Evolutionary conservation across 2,329 filamentous ascomycete genomes (phyloP).

Genomic region (Cucurbitaria berberidis): DNA sequence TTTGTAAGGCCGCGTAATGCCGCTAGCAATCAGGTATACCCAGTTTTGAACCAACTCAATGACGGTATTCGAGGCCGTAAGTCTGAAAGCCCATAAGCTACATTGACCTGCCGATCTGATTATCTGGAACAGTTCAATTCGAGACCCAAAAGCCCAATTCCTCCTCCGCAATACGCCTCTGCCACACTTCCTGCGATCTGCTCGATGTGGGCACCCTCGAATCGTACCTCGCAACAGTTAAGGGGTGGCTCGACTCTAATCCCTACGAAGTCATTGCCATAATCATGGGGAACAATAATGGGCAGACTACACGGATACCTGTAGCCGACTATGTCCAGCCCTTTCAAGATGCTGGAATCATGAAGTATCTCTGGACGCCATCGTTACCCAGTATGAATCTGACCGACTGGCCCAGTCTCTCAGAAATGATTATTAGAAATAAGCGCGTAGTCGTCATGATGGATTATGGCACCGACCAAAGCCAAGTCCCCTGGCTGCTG

Average conservation of each 20-base stretch:
- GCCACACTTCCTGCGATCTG: slow-evolving; percentile 82
- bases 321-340: slow-evolving; percentile 69
- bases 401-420: slow-evolving; percentile 83
- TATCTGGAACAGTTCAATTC: slow-evolving; percentile 60
- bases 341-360: slow-evolving; percentile 74
- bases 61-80: slow-evolving; percentile 47
- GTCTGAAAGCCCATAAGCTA: background rate
- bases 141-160: slow-evolving; percentile 63
- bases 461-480: slow-evolving; percentile 69
- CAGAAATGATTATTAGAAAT: slow-evolving; percentile 56
- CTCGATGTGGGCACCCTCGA: slow-evolving; percentile 81
- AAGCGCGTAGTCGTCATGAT: slow-evolving; percentile 45
- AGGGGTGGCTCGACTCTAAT: slow-evolving; percentile 73
- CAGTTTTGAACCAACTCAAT: slow-evolving; percentile 39
- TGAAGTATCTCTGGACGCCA: slow-evolving; percentile 75
- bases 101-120: slow-evolving; percentile 1
- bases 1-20: slow-evolving; percentile 39
- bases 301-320: slow-evolving; percentile 58
- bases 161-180: slow-evolving; percentile 68
- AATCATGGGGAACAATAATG: slow-evolving; percentile 77
- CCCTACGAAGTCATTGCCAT: slow-evolving; percentile 90
- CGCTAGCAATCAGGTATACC: slow-evolving; percentile 41
- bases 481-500: slow-evolving; percentile 78
- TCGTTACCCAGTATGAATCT: slow-evolving; percentile 72
- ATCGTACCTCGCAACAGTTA: slow-evolving; percentile 72